Conservation (phyloP, 306 rosid genomes). For the Cicer yamashitae region DNA sequence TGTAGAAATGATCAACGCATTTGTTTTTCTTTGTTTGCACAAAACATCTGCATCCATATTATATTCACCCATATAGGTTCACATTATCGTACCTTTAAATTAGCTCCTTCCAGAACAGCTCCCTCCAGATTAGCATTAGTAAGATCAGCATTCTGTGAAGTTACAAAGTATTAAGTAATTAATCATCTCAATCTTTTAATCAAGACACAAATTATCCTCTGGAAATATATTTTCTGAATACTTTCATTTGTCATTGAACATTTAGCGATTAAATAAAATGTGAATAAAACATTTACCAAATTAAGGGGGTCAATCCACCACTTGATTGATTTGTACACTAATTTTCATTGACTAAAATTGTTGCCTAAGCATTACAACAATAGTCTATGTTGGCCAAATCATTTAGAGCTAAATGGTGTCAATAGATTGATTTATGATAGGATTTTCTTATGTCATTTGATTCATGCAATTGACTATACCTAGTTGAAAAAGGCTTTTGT, state of each 20-base stretch:
- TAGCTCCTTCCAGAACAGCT: slow-evolving; percentile 91
- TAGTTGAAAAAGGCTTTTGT: slow-evolving; percentile 5
- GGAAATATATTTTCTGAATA: neutral
- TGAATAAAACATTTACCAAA: slow-evolving; percentile 7
- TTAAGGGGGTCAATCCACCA: slow-evolving; percentile 19
- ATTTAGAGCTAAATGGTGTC: neutral
- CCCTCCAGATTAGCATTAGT: slow-evolving; percentile 93
- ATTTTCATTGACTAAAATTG: neutral
- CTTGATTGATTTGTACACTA: slow-evolving; percentile 10
- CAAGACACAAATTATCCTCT: slow-evolving; percentile 14
- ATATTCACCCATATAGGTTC: slow-evolving; percentile 28
- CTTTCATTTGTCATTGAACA: neutral
- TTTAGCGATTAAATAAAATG: neutral
- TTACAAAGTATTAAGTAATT: slow-evolving; percentile 21
- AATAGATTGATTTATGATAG: neutral
- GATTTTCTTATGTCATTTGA: neutral
- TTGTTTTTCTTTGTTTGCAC: neutral
- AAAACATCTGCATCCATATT: slow-evolving; percentile 12
- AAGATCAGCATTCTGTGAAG: slow-evolving; percentile 88
- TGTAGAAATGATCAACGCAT: neutral
- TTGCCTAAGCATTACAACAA: slow-evolving; percentile 7
- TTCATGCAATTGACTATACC: neutral
- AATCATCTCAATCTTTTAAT: slow-evolving; percentile 16
- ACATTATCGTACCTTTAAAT: slow-evolving; percentile 75
- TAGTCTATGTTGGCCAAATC: slow-evolving; percentile 4